Percentiles rank a stretch among this genome's conserved stretches.
Evolutionary conservation across 1,139 yeast genomes (phyloP).

Genomic region (Entelexis sorbosivorans): DNA sequence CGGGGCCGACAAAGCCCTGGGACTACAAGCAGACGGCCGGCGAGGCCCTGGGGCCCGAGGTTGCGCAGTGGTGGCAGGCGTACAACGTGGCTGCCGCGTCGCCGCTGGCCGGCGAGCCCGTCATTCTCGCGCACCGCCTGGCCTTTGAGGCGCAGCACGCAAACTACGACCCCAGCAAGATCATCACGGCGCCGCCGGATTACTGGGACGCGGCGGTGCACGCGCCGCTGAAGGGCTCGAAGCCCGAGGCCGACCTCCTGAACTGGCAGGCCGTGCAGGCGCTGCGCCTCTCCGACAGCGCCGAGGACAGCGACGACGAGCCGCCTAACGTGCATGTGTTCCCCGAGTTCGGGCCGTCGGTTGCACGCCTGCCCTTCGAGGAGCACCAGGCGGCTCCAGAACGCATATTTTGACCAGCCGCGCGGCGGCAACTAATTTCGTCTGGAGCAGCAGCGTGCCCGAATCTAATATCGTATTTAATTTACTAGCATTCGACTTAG

Average conservation of each 20-base stretch:
- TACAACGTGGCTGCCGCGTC: not conserved
- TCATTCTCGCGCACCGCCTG: conserved; percentile 14
- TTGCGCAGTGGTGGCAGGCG: conserved; percentile 11
- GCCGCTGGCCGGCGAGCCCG: conserved; percentile 7
- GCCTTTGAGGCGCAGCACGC: not conserved
- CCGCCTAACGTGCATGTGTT: conserved; percentile 9
- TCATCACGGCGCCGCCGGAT: conserved; percentile 27
- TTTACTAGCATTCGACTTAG: too few relatives aligned
- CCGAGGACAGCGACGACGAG: not conserved
- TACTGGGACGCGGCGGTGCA: conserved; percentile 37
- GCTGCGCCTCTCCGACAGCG: conserved; percentile 22
- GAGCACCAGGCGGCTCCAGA: conserved; percentile 12
- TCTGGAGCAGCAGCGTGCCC: too few relatives aligned
- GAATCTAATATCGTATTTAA: too few relatives aligned
- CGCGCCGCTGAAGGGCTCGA: conserved; percentile 34
- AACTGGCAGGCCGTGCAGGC: conserved; percentile 11
- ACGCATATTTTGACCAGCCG: conserved; percentile 14
- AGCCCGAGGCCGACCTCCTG: conserved; percentile 35
- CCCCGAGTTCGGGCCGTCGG: conserved; percentile 18
- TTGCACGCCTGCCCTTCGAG: conserved; percentile 20
- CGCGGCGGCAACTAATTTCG: not conserved
- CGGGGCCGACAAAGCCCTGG: conserved; percentile 85
- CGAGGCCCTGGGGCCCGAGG: not conserved
- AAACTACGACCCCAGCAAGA: conserved; percentile 21
- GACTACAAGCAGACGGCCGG: conserved; percentile 14